Evolutionary conservation across 2,329 filamentous ascomycete genomes (phyloP).

Genomic region (Arthrinium phaeospermum): DNA sequence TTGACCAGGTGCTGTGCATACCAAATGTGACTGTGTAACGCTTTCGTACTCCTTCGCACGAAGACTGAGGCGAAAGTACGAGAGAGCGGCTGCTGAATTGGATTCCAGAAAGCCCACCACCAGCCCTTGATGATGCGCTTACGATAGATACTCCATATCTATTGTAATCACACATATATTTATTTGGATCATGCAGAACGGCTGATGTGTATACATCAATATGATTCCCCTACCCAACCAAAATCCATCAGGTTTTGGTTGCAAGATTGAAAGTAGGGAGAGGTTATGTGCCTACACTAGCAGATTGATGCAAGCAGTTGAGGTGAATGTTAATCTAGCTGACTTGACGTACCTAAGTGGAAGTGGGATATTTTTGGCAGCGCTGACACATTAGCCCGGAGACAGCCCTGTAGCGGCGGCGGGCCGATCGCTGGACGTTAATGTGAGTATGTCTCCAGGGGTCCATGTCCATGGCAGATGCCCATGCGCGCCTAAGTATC

Average conservation of each 20-base stretch:
- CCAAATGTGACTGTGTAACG: not conserved
- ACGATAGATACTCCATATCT: not conserved
- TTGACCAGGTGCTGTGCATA: not conserved
- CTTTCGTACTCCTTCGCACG: not conserved
- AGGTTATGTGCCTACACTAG: too few relatives aligned
- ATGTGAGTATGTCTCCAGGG: constrained; percentile 1
- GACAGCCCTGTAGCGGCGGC: constrained; percentile 12
- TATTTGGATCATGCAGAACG: too few relatives aligned
- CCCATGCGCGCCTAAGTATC: constrained; percentile 6
- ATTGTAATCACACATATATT: too few relatives aligned
- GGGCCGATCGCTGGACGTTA: constrained; percentile 10
- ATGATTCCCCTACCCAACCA: too few relatives aligned
- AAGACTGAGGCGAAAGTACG: not conserved
- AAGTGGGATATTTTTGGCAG: constrained; percentile 3
- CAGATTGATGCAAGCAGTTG: too few relatives aligned
- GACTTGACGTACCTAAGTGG: not conserved
- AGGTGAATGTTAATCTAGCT: too few relatives aligned
- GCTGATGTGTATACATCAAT: too few relatives aligned
- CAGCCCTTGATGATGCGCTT: not conserved
- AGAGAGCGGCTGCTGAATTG: not conserved
- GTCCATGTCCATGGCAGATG: not conserved
- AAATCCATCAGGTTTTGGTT: too few relatives aligned
- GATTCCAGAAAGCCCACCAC: not conserved
- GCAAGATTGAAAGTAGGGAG: too few relatives aligned
- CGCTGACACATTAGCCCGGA: not conserved